phyloP scores from a whole-genome alignment of 1,139 yeast species.

The Saccharomyces hybrid region DNA sequence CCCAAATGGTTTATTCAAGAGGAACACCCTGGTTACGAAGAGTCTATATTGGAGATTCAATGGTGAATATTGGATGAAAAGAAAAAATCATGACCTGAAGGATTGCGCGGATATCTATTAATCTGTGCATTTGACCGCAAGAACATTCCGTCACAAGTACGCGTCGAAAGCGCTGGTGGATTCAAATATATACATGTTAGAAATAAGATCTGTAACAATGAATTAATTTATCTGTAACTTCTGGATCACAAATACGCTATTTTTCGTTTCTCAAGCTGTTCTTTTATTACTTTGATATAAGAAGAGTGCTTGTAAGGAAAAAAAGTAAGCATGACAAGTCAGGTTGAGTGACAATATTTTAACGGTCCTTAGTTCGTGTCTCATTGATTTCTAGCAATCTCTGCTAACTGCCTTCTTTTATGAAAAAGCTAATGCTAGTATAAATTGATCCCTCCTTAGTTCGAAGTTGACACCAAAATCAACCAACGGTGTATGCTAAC shows the following conservation, averaged over 20 bases:
- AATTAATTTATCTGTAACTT: background rate
- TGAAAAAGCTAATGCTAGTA: too few relatives aligned
- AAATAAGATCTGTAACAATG: background rate
- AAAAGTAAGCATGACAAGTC: too few relatives aligned
- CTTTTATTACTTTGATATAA: too few relatives aligned
- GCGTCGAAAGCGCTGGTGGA: background rate
- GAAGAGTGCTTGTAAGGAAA: too few relatives aligned
- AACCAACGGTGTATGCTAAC: too few relatives aligned
- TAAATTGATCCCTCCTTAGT: too few relatives aligned
- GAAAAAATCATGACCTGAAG: constrained; percentile 48
- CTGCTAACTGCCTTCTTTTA: too few relatives aligned
- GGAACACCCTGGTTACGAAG: constrained; percentile 72
- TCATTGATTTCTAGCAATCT: too few relatives aligned
- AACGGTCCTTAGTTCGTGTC: too few relatives aligned
- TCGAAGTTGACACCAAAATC: too few relatives aligned
- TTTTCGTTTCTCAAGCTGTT: too few relatives aligned
- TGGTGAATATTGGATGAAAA: constrained; percentile 68
- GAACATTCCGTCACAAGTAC: background rate
- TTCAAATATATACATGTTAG: background rate
- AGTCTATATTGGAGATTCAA: constrained; percentile 70
- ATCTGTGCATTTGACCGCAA: background rate
- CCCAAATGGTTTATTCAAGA: constrained; percentile 73
- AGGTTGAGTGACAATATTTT: too few relatives aligned
- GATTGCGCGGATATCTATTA: constrained; percentile 49
- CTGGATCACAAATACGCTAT: background rate